phyloP scores from a whole-genome alignment of 306 rosid species.

The Gillenia trifoliata region DNA sequence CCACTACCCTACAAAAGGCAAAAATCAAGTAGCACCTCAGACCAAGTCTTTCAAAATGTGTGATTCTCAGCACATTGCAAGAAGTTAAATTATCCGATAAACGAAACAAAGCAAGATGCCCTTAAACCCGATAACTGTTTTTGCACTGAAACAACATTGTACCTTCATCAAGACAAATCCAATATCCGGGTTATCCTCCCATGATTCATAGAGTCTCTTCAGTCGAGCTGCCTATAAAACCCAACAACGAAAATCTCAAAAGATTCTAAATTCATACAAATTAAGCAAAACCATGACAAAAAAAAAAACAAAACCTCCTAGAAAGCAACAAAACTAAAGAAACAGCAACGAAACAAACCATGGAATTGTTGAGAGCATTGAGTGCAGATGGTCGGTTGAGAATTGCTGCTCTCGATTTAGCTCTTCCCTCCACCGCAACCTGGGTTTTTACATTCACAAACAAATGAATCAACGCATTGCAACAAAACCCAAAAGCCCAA shows the following conservation, averaged over 20 bases:
- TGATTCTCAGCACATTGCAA: not conserved
- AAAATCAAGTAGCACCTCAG: slow-evolving; percentile 30
- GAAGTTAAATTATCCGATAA: not conserved
- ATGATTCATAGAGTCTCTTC: slow-evolving; percentile 84
- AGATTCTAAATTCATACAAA: not conserved
- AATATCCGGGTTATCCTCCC: slow-evolving; percentile 89
- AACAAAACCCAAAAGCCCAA: not conserved
- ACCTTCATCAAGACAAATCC: slow-evolving; percentile 95
- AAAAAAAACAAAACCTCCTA: not conserved
- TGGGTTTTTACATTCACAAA: slow-evolving; percentile 19
- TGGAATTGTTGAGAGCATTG: slow-evolving; percentile 61
- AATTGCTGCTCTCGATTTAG: slow-evolving; percentile 74
- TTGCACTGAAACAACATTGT: not conserved
- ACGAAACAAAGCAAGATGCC: not conserved
- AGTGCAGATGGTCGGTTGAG: slow-evolving; percentile 70
- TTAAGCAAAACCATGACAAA: slow-evolving; percentile 10
- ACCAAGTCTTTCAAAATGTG: slow-evolving; percentile 9
- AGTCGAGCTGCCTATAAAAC: slow-evolving; percentile 61
- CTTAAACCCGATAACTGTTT: not conserved
- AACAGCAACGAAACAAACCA: slow-evolving; percentile 29
- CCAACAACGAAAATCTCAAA: not conserved
- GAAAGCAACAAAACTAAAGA: not conserved
- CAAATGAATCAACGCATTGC: not conserved
- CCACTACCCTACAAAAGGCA: slow-evolving; percentile 72
- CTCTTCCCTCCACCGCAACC: slow-evolving; percentile 84